These are phyloP conservation scores for Suhomyces yuchorum DNA, from an alignment of 1,139 yeast species.

Conservation along the genomic window DNA sequence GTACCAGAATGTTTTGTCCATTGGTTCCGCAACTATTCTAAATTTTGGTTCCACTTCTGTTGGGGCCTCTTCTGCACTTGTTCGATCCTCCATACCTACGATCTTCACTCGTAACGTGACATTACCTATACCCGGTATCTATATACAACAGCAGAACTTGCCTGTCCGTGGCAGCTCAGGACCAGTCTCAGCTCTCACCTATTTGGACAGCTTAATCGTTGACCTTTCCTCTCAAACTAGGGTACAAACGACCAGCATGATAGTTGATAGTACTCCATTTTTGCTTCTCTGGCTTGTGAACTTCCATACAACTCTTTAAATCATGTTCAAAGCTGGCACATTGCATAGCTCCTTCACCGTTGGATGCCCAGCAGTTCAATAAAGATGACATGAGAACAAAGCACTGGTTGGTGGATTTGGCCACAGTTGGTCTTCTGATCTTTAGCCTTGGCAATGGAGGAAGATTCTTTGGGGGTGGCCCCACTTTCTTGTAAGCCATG, in stretches of 20 bases:
- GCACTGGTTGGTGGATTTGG: conserved; percentile 69
- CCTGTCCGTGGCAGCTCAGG: conserved; percentile 3
- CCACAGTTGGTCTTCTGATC: conserved; percentile 64
- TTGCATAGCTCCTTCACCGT: conserved; percentile 75
- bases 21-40: too few species aligned
- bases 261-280: conserved; percentile 62
- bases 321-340: conserved; percentile 65
- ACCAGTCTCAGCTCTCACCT: background rate
- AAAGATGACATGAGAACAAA: conserved; percentile 80
- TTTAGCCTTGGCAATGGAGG: conserved; percentile 79
- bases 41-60: too few species aligned
- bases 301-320: conserved; percentile 51
- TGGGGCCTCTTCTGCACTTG: too few species aligned
- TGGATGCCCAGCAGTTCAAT: conserved; percentile 95
- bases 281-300: conserved; percentile 50
- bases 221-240: conserved; percentile 74
- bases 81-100: background rate
- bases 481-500: conserved; percentile 35
- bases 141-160: conserved; percentile 3
- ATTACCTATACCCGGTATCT: conserved; percentile 7
- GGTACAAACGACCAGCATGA: conserved; percentile 80
- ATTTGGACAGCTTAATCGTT: conserved; percentile 53
- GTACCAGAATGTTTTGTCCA: too few species aligned
- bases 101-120: conserved; percentile 4
- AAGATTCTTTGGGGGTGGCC: conserved; percentile 40